Base-by-base conservation (phyloP, 495 filamentous ascomycete species). In the Gamarada debralockiae region DNA sequence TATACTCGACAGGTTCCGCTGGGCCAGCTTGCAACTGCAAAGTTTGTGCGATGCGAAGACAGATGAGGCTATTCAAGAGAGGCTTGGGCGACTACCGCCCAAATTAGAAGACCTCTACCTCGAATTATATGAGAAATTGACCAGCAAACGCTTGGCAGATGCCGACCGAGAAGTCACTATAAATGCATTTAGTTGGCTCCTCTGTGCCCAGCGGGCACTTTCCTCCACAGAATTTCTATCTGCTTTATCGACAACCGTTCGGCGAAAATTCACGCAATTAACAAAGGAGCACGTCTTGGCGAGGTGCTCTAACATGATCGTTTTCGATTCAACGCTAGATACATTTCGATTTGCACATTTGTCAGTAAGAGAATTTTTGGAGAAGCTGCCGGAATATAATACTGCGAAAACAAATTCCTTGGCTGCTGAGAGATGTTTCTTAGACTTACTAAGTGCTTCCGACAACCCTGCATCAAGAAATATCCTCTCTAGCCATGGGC, bases 21-120 rank as follows among this genome's bases (percentile, higher is more conserved):
- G 66, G 68, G 65, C 51, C 21, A 57, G 64, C 24, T 48, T 67
- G 29, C 65, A 70, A 40, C 48, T 69, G n/a, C 53, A 67, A 34
- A 40, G 50, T 44, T 52, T 70, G 7, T 63, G 67, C 38, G 50
- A 54, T 8, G 47, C 66, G 17, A 58, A 51, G 6, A 36, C 58
- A 8, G 51, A 58, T 24, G 48, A 21, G 1, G 57, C 60, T 23
- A 43, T 68, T 23, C 40, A 48, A 33, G 43, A 58, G 8, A 43
- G 52, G 17, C 56, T 68, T 42, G 62, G 64, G 23, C 40, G 29
- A 39, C 56, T 67, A n/a, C 65, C 67, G 12, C 48, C 52, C 3
- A 58, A 59, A 10, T 42, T 69, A 2, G 29, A 56, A 21, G 47
- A 47, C 22, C 49, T 64, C 17, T 70, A 68, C 36, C n/a, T 33